Evolutionary conservation across 352 stramenopile genomes (phyloP).

Genomic region (Phytopythium aichiense): DNA sequence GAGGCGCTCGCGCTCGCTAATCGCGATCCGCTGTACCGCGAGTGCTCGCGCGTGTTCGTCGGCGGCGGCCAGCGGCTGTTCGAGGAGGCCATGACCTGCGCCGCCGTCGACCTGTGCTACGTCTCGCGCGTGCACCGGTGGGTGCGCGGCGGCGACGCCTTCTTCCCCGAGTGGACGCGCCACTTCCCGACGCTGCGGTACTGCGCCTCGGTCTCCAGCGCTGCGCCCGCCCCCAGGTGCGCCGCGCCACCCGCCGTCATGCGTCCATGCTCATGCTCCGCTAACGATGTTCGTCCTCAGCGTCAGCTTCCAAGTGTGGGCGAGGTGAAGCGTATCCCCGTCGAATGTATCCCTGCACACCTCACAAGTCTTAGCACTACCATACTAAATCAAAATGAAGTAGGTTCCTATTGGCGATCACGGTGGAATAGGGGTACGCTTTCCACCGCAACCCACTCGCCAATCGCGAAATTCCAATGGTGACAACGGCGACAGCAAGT

Average conservation of each 20-base stretch:
- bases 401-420: background rate
- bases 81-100: constrained; percentile 39
- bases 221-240: background rate
- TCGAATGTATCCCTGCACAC: background rate
- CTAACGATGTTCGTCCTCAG: constrained; percentile 6
- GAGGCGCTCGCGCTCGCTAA: constrained; percentile 39
- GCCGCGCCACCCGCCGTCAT: background rate
- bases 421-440: background rate
- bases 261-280: background rate
- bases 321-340: background rate
- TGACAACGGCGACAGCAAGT: background rate
- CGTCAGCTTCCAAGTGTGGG: constrained; percentile 38
- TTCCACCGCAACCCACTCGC: background rate
- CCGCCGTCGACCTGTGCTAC: constrained; percentile 51
- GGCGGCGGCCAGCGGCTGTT: constrained; percentile 60
- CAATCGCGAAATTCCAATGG: constrained; percentile 1
- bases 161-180: constrained; percentile 51
- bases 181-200: constrained; percentile 37
- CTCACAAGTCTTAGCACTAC: background rate
- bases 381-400: background rate
- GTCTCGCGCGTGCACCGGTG: constrained; percentile 52
- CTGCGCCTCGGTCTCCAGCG: constrained; percentile 20
- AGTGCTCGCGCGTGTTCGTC: constrained; percentile 50
- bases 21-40: constrained; percentile 24
- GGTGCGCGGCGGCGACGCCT: constrained; percentile 44